These are phyloP conservation scores for Nicotiana rustica DNA, from an alignment of 305 asterid genomes.

Conservation along the genomic window DNA sequence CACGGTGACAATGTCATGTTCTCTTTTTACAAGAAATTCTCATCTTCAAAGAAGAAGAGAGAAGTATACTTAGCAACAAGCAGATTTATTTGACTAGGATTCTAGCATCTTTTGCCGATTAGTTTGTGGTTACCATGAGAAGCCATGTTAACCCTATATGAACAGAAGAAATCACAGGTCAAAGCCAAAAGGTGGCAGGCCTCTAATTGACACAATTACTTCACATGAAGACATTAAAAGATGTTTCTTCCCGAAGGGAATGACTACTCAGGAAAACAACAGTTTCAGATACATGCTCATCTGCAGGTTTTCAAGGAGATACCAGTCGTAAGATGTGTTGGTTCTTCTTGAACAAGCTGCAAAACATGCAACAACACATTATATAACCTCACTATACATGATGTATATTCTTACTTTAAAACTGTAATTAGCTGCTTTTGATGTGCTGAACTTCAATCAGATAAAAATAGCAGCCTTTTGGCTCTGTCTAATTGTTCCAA, in stretches of 20 bases:
- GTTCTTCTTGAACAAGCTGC: slow-evolving; percentile 64
- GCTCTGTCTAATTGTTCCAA: background rate
- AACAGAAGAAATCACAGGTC: slow-evolving; percentile 47
- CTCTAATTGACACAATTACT: slow-evolving; percentile 34
- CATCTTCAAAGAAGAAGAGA: slow-evolving; percentile 20
- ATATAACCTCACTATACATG: background rate
- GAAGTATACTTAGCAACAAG: slow-evolving; percentile 28
- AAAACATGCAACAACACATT: slow-evolving; percentile 38
- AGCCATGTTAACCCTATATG: slow-evolving; percentile 33
- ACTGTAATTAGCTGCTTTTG: slow-evolving; percentile 14
- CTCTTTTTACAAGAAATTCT: background rate
- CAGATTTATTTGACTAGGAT: slow-evolving; percentile 39
- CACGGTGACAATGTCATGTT: slow-evolving; percentile 30
- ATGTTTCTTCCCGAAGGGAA: slow-evolving; percentile 60
- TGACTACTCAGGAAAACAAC: slow-evolving; percentile 38
- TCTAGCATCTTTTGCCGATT: slow-evolving; percentile 33
- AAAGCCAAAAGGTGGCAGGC: slow-evolving; percentile 64
- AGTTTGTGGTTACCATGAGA: slow-evolving; percentile 39
- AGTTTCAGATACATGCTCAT: slow-evolving; percentile 30
- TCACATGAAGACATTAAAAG: slow-evolving; percentile 36
- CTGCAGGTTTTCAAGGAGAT: slow-evolving; percentile 73
- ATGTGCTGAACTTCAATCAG: slow-evolving; percentile 18
- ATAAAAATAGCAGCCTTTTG: slow-evolving; percentile 18
- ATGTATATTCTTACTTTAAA: slow-evolving; percentile 16
- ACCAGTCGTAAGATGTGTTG: slow-evolving; percentile 59